A percentile compares a stretch with the other conserved stretches of the same genome.
phyloP scores from a whole-genome alignment of 1,284 basidiomycete genomes.

The Boletus smithii region DNA sequence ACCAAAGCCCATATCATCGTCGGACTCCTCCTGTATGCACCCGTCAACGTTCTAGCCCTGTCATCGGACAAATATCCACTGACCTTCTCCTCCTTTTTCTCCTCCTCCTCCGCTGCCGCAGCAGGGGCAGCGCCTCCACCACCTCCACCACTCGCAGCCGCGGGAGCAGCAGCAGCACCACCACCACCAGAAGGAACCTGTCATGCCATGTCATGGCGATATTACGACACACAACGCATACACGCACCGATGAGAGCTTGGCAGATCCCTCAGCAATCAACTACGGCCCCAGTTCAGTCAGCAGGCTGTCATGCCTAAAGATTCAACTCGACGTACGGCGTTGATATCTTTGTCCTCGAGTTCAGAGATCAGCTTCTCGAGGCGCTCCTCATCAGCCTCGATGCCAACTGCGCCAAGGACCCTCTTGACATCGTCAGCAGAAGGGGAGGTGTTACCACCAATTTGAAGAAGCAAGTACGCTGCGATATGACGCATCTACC shows the following conservation, averaged over 20 bases:
- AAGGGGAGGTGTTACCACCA: conserved; percentile 90
- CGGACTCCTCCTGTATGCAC: conserved; percentile 69
- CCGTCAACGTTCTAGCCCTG: conserved; percentile 6
- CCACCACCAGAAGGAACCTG: conserved; percentile 82
- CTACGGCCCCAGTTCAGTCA: conserved; percentile 35
- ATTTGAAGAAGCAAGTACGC: conserved; percentile 97
- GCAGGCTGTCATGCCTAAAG: neutral
- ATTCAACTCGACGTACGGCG: conserved; percentile 47
- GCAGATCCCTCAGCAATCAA: conserved; percentile 90
- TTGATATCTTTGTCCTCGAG: conserved; percentile 91
- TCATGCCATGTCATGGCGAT: conserved; percentile 24
- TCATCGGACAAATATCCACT: conserved; percentile 19
- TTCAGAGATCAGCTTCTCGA: conserved; percentile 87
- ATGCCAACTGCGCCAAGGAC: conserved; percentile 87
- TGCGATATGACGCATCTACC: conserved; percentile 94
- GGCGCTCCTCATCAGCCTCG: conserved; percentile 83
- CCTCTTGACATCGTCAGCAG: conserved; percentile 86
- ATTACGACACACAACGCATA: conserved; percentile 23
- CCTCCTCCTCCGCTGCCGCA: conserved; percentile 62
- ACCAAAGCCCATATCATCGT: conserved; percentile 93
- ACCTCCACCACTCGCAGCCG: conserved; percentile 49
- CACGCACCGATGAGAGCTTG: conserved; percentile 91
- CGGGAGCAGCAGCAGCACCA: conserved; percentile 52
- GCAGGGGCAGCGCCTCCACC: conserved; percentile 61
- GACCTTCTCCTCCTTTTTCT: conserved; percentile 82